Evolutionary conservation across 345 rosid species (phyloP).

Genomic region (Viola odorata): DNA sequence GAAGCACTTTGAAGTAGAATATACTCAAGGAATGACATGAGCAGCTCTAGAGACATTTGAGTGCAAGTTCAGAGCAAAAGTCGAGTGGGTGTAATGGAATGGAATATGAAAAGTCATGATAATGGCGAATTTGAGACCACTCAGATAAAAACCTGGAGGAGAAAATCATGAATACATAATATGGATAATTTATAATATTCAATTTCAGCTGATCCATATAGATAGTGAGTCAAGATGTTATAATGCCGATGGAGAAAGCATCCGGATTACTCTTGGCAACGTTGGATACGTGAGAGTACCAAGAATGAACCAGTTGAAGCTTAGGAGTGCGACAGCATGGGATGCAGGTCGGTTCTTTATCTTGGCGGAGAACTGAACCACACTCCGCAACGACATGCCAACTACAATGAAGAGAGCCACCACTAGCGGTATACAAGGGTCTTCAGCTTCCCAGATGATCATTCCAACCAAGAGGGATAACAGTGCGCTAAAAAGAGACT

Average conservation of each 20-base stretch:
- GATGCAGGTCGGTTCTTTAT: constrained; percentile 60
- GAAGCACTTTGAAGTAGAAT: too few species aligned
- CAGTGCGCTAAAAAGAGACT: constrained; percentile 53
- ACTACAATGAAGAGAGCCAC: constrained; percentile 69
- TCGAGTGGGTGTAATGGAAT: too few species aligned
- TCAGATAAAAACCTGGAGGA: too few species aligned
- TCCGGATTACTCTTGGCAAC: constrained; percentile 45
- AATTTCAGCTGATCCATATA: too few species aligned
- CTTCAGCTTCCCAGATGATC: constrained; percentile 55
- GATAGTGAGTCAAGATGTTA: too few species aligned
- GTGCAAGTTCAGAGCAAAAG: too few species aligned
- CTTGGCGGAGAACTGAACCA: constrained; percentile 58
- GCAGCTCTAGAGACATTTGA: too few species aligned
- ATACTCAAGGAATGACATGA: too few species aligned
- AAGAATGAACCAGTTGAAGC: constrained; percentile 77
- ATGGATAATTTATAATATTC: too few species aligned
- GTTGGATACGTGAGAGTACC: constrained; percentile 70
- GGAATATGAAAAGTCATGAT: too few species aligned
- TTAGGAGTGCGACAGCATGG: constrained; percentile 73
- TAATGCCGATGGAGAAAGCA: constrained; percentile 22
- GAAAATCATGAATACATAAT: too few species aligned
- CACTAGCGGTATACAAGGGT: constrained; percentile 73
- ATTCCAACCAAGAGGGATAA: constrained; percentile 60
- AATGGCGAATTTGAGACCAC: too few species aligned
- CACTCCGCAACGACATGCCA: constrained; percentile 67